A percentile compares a stretch with the other conserved stretches of the same genome.
Evolutionary conservation across 345 rosid species (phyloP).

Genomic region (Mallotus nudiflorus): DNA sequence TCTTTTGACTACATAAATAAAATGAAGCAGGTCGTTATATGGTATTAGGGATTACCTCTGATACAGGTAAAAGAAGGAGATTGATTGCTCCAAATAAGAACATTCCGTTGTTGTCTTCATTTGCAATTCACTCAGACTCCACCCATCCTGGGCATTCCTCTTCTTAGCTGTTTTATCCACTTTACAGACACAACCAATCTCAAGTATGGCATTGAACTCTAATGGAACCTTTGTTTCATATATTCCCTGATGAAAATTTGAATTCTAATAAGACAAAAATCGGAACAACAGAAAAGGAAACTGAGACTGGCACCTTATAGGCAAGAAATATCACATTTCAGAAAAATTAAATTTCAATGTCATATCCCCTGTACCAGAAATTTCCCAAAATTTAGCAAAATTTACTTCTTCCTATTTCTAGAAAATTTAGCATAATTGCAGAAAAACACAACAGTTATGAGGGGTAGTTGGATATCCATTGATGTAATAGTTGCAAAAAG

Average conservation of each 20-base stretch:
- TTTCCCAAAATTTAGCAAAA: background rate
- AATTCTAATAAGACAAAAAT: conserved; percentile 20
- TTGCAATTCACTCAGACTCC: conserved; percentile 78
- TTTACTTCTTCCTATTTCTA: background rate
- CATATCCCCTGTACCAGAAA: background rate
- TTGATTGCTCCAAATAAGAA: conserved; percentile 71
- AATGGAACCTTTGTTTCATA: conserved; percentile 79
- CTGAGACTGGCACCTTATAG: background rate
- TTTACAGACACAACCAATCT: conserved; percentile 94
- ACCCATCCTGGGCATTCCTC: conserved; percentile 70
- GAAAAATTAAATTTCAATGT: background rate
- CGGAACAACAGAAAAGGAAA: background rate
- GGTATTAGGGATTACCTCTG: conserved; percentile 54
- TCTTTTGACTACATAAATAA: background rate
- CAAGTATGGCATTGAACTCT: conserved; percentile 76
- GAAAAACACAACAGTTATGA: background rate
- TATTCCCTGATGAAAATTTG: conserved; percentile 63
- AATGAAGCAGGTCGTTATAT: conserved; percentile 13
- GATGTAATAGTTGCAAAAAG: background rate
- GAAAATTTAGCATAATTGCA: background rate
- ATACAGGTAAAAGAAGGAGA: conserved; percentile 82
- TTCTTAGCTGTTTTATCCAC: conserved; percentile 66
- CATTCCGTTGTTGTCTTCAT: conserved; percentile 94
- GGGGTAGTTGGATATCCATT: background rate
- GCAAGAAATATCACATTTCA: background rate